Percentiles rank a stretch among this genome's conserved stretches.
These are phyloP conservation scores for Populus hybrid DNA, from an alignment of 441 rosid species.

Conservation along the genomic window DNA sequence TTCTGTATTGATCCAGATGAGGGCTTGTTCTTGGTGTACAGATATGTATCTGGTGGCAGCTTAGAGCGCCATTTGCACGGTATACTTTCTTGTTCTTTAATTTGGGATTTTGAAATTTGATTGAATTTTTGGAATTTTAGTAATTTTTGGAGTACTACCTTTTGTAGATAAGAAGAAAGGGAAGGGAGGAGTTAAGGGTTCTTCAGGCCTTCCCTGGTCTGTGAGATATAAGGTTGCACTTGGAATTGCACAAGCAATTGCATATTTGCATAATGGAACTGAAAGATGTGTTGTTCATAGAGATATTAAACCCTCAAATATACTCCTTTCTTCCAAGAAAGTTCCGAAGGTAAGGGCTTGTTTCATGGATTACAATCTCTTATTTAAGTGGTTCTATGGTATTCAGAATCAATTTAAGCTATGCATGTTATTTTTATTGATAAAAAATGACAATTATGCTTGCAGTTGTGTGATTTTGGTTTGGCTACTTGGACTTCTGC, in stretches of 20 bases:
- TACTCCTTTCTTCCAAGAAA: conserved; percentile 93
- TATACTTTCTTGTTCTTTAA: conserved; percentile 28
- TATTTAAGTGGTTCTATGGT: neutral
- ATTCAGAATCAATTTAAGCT: neutral
- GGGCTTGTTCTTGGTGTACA: conserved; percentile 93
- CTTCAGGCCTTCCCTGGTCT: conserved; percentile 67
- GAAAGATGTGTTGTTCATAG: conserved; percentile 97
- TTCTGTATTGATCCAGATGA: conserved; percentile 90
- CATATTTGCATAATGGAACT: conserved; percentile 87
- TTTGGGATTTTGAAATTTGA: conserved; percentile 4
- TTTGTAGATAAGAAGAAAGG: conserved; percentile 63
- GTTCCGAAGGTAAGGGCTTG: conserved; percentile 59
- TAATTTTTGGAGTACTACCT: conserved; percentile 16
- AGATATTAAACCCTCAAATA: conserved; percentile 95
- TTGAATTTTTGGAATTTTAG: conserved; percentile 6
- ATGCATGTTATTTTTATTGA: neutral
- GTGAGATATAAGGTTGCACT: conserved; percentile 85
- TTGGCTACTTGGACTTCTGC: conserved; percentile 98
- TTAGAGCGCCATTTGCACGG: conserved; percentile 93
- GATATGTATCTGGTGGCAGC: conserved; percentile 91
- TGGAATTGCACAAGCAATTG: conserved; percentile 81
- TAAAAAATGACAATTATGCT: conserved; percentile 14
- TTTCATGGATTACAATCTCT: neutral
- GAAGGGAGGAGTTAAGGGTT: conserved; percentile 38
- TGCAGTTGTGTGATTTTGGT: conserved; percentile 95